Conservation (phyloP, 352 stramenopile species). For the Phytophthora litchii region DNA sequence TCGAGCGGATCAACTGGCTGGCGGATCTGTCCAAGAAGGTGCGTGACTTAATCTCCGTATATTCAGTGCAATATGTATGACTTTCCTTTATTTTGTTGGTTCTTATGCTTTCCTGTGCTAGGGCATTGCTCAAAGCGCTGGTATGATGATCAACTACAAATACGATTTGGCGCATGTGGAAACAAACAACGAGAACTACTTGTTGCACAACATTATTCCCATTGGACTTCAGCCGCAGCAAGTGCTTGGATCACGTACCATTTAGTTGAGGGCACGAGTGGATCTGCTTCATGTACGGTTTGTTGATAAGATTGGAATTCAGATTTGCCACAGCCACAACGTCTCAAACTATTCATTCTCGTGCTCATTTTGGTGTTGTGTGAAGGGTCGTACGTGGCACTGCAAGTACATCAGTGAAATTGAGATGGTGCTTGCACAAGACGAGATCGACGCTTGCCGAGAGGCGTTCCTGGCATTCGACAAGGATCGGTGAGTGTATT, state of each 20-base stretch:
- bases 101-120: constrained; percentile 24
- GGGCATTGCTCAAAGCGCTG: constrained; percentile 74
- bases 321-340: not conserved
- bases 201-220: constrained; percentile 78
- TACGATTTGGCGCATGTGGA: constrained; percentile 79
- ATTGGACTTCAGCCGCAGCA: constrained; percentile 71
- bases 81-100: not conserved
- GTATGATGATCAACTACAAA: constrained; percentile 91
- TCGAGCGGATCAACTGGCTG: constrained; percentile 87
- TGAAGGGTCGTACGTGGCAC: constrained; percentile 21
- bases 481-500: constrained; percentile 84
- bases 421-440: constrained; percentile 90
- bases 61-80: not conserved
- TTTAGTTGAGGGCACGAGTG: constrained; percentile 9
- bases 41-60: constrained; percentile 4
- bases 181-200: constrained; percentile 84
- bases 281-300: not conserved
- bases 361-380: constrained; percentile 17
- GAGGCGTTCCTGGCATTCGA: constrained; percentile 98
- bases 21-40: constrained; percentile 81
- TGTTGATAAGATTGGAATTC: not conserved
- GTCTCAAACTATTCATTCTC: not conserved
- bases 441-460: constrained; percentile 96
- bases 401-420: not conserved
- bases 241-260: constrained; percentile 41